Evolutionary conservation across 768 basidiomycete genomes (phyloP), one percentile per base, ranked within the genome.

Genomic region (Amanita polypyramis): DNA sequence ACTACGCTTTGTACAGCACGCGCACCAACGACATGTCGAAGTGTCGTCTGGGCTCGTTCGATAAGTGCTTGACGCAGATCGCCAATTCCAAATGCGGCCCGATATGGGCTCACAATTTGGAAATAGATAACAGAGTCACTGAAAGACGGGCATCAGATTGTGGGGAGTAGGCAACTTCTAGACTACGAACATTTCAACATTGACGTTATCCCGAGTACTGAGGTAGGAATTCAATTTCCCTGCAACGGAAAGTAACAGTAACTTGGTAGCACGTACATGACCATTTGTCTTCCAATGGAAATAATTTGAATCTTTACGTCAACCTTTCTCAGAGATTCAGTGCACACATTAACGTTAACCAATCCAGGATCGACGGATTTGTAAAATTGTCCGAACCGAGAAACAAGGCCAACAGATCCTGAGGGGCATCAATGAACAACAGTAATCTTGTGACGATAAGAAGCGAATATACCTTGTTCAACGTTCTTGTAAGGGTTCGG

Each of bases 301-400:
- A 80, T 85, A 56, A 97, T 92, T 64, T 95, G 93, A 54, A 98
- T 95, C 65, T 94, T 95, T 65, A 97, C 93, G 60, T 96, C 89
- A 54, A 97, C 90, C 41, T 85, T 63, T 50, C 82, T 79, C 37
- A 98, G 74, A 1, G 76, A 75, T 63, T 98, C 95, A 12, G 91
- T 88, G 75, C 93, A 95, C 52, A 95, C 87, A 62, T 97, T 96
- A 64, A 96, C 82, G 56, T 91, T 79, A 44, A 85, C 86, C 29
- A 96, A 75, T 49, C 94, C 93, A 1, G 90, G 93, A 60, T 95
- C 91, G 56, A 94, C 91, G 6, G 89, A 83, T 66, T 87, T 91
- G 79, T 95, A 95, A 75, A 97, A 95, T 60, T 95, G 79, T 42
- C 94, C 94, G 58, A 97, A 97, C 50, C 92, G 83, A 30, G 87